phyloP scores from a whole-genome alignment of 805 yeast species.

The Suhomyces tanzawaensis region DNA sequence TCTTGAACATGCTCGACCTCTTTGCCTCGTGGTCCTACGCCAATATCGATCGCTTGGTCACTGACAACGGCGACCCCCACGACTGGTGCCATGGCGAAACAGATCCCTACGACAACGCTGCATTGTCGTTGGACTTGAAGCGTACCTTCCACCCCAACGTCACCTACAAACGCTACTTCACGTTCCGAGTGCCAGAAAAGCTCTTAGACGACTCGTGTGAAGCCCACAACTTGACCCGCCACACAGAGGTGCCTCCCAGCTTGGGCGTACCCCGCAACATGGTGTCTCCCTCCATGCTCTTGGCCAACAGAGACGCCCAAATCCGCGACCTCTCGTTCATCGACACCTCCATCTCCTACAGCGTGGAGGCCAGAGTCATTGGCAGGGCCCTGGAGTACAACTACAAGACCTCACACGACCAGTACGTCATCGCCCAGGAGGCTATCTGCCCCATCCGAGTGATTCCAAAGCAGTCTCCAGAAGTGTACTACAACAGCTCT shows the following conservation, averaged over 20 bases:
- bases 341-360: slow-evolving; percentile 34
- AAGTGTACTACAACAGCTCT: slow-evolving; percentile 16
- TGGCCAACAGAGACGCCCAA: slow-evolving; percentile 19
- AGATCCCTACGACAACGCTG: slow-evolving; percentile 39
- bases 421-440: slow-evolving; percentile 38
- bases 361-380: slow-evolving; percentile 39
- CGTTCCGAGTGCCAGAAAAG: slow-evolving; percentile 41
- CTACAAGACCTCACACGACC: slow-evolving; percentile 20
- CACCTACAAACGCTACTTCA: slow-evolving; percentile 41
- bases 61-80: slow-evolving; percentile 29
- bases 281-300: slow-evolving; percentile 22
- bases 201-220: slow-evolving; percentile 41
- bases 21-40: slow-evolving; percentile 47
- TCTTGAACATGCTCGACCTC: slow-evolving; percentile 42
- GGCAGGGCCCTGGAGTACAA: slow-evolving; percentile 39
- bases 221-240: slow-evolving; percentile 31
- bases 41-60: slow-evolving; percentile 37
- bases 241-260: slow-evolving; percentile 37
- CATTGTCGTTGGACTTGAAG: slow-evolving; percentile 35
- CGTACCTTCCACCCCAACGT: slow-evolving; percentile 35
- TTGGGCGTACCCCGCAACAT: slow-evolving; percentile 31
- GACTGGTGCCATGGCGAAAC: slow-evolving; percentile 46
- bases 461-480: slow-evolving; percentile 28
- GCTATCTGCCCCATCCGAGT: slow-evolving; percentile 33
- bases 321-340: slow-evolving; percentile 35